A percentile compares a stretch with the other conserved stretches of the same genome.
These are phyloP conservation scores for Asterella californica DNA, from an alignment of 225 moss, liverwort and hornwort species.

Conservation along the genomic window DNA sequence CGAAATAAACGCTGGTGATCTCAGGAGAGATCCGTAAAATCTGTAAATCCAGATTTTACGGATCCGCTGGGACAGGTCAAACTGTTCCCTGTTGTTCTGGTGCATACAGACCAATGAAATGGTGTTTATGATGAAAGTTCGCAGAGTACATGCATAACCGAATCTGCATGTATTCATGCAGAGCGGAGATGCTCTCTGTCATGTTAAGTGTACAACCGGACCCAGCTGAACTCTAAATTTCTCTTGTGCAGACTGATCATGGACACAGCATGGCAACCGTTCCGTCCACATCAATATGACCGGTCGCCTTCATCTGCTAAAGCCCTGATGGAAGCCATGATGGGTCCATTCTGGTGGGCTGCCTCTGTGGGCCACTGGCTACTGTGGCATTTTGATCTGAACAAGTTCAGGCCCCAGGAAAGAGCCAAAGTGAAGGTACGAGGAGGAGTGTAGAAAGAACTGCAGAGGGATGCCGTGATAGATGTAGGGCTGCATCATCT, in stretches of 20 bases:
- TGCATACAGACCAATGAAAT: too few species aligned
- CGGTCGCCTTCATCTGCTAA: constrained; percentile 53
- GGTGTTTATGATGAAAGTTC: too few species aligned
- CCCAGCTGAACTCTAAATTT: neutral
- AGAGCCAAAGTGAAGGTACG: constrained; percentile 66
- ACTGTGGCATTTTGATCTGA: constrained; percentile 83
- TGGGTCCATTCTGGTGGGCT: constrained; percentile 89
- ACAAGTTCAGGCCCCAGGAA: constrained; percentile 74
- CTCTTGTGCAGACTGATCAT: constrained; percentile 51
- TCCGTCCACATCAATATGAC: constrained; percentile 73
- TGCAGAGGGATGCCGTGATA: neutral
- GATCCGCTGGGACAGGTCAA: too few species aligned
- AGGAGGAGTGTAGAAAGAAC: neutral
- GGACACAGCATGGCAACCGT: constrained; percentile 94
- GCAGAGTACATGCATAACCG: neutral
- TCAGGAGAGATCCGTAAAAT: neutral
- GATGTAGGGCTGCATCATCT: neutral
- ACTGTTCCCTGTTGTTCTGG: too few species aligned
- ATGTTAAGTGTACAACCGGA: neutral
- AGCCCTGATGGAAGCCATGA: constrained; percentile 65
- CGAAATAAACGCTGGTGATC: neutral
- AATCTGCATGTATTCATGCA: neutral
- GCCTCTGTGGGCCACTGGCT: constrained; percentile 87
- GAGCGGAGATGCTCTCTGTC: neutral
- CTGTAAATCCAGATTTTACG: too few species aligned